Conservation (phyloP, 2,329 filamentous ascomycete genomes). For the Pseudogymnoascus sp. region DNA sequence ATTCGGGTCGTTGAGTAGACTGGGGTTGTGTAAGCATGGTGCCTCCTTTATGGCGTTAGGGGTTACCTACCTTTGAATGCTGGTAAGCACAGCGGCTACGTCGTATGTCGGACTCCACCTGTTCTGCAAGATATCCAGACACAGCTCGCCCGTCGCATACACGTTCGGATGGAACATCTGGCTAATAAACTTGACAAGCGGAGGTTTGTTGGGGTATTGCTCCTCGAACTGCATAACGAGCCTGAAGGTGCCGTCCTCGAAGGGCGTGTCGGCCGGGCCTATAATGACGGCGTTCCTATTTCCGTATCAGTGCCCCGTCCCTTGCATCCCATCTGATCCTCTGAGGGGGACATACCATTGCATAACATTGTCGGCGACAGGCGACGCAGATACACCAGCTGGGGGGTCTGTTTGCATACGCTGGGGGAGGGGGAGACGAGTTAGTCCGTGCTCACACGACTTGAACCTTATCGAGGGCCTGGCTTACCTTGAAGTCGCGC, state of each 20-base stretch:
- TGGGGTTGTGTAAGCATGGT: constrained; percentile 31
- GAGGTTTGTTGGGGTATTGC: constrained; percentile 97
- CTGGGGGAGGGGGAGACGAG: constrained; percentile 38
- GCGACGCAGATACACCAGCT: constrained; percentile 91
- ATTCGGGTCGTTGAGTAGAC: constrained; percentile 94
- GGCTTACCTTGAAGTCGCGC: constrained; percentile 94
- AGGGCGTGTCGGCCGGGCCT: constrained; percentile 90
- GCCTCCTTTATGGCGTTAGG: neutral
- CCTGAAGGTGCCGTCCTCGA: constrained; percentile 95
- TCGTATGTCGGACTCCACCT: constrained; percentile 98
- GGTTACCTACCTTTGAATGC: constrained; percentile 78
- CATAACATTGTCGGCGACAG: constrained; percentile 95
- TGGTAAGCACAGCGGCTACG: constrained; percentile 92
- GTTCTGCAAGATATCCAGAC: constrained; percentile 94
- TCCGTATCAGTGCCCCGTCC: neutral
- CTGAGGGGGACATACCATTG: constrained; percentile 58
- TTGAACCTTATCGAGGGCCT: constrained; percentile 16
- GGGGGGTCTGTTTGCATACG: constrained; percentile 99
- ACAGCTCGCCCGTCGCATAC: constrained; percentile 93
- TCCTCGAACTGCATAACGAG: constrained; percentile 99
- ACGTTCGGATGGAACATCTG: constrained; percentile 99
- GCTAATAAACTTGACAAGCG: constrained; percentile 96
- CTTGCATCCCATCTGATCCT: neutral
- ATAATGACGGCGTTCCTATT: constrained; percentile 96
- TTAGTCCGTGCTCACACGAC: constrained; percentile 19